These are phyloP conservation scores for Tuctoria greenei DNA, from an alignment of 176 grass and related monocot species.

Conservation along the genomic window DNA sequence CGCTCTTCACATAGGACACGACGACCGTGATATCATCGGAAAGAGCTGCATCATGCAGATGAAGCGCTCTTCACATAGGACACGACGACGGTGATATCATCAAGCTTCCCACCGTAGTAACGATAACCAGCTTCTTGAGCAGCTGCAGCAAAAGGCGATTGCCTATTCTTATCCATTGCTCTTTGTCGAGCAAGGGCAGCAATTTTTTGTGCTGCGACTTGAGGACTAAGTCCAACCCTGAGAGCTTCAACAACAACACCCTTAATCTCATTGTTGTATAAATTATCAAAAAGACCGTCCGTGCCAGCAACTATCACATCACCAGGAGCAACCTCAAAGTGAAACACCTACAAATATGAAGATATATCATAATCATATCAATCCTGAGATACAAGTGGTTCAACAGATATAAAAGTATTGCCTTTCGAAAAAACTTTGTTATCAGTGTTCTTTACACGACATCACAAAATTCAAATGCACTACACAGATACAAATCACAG, in stretches of 20 bases:
- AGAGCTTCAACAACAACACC: slow-evolving; percentile 77
- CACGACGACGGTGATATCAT: slow-evolving; percentile 90
- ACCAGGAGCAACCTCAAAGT: slow-evolving; percentile 61
- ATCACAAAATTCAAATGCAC: neutral
- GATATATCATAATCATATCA: neutral
- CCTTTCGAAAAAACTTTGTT: neutral
- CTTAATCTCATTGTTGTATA: slow-evolving; percentile 82
- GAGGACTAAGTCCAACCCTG: slow-evolving; percentile 60
- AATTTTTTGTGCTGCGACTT: slow-evolving; percentile 84
- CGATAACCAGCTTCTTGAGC: slow-evolving; percentile 95
- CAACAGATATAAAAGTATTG: neutral
- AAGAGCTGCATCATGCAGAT: neutral
- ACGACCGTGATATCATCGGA: slow-evolving; percentile 95
- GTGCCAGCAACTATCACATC: slow-evolving; percentile 91
- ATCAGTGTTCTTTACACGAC: neutral
- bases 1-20: slow-evolving; percentile 61
- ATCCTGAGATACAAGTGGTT: neutral
- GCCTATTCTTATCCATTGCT: slow-evolving; percentile 77
- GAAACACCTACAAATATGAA: slow-evolving; percentile 58
- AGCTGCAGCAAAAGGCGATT: slow-evolving; percentile 85
- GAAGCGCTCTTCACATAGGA: slow-evolving; percentile 55
- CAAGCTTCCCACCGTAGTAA: slow-evolving; percentile 90
- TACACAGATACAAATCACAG: neutral
- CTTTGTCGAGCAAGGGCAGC: slow-evolving; percentile 86
- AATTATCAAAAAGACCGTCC: slow-evolving; percentile 91